These are phyloP conservation scores for Cyclotella baltica DNA, from an alignment of 108 stramenopile species.

Conservation along the genomic window DNA sequence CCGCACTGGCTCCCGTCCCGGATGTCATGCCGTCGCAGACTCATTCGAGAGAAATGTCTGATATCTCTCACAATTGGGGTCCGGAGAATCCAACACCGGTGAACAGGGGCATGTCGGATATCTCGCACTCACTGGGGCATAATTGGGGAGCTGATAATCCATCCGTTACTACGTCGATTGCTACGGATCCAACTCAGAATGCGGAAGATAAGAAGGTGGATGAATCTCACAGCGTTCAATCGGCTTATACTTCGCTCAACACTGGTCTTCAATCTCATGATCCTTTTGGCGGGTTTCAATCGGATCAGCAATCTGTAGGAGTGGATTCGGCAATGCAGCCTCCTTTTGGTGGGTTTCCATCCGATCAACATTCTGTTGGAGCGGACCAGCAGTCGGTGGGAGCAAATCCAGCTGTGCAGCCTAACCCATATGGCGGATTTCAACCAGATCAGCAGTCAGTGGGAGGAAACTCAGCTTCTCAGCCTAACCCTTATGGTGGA, in stretches of 20 bases:
- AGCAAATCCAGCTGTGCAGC: neutral
- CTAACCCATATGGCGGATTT: neutral
- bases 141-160: neutral
- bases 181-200: neutral
- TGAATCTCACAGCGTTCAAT: neutral
- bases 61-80: neutral
- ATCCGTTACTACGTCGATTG: neutral
- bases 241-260: neutral
- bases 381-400: neutral
- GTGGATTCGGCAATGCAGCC: neutral
- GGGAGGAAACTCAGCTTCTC: neutral
- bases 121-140: slow-evolving; percentile 16
- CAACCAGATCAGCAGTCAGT: slow-evolving; percentile 2
- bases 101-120: neutral
- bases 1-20: slow-evolving; percentile 28
- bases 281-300: neutral
- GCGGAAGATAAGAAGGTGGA: neutral
- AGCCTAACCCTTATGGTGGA: neutral
- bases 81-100: neutral
- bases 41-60: slow-evolving; percentile 9
- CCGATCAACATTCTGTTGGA: neutral
- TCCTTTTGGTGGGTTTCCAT: neutral
- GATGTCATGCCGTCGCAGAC: neutral
- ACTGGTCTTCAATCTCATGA: neutral
- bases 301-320: neutral